Conservation (phyloP, 805 yeast genomes). For the Ogataea philodendri region DNA sequence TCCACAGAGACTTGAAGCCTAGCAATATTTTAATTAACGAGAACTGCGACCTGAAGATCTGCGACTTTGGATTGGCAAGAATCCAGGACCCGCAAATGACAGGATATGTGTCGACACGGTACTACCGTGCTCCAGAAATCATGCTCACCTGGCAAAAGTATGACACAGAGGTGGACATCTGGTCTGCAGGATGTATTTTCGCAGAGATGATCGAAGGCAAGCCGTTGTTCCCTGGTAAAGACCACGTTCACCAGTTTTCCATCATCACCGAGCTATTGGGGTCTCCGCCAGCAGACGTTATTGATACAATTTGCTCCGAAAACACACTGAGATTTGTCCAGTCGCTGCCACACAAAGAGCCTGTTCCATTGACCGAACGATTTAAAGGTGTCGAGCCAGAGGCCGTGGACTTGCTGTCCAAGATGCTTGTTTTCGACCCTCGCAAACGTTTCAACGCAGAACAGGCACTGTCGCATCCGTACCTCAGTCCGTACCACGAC, state of each 20-base stretch:
- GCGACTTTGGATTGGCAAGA: constrained; percentile 96
- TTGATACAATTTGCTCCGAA: constrained; percentile 93
- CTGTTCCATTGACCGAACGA: constrained; percentile 81
- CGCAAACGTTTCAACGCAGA: constrained; percentile 91
- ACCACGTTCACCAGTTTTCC: constrained; percentile 96
- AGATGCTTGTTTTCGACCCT: constrained; percentile 94
- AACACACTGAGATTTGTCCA: constrained; percentile 92
- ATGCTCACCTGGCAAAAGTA: constrained; percentile 99
- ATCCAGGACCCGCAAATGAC: constrained; percentile 99
- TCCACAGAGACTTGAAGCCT: constrained; percentile 92
- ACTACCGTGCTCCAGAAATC: constrained; percentile 96
- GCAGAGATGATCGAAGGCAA: constrained; percentile 98
- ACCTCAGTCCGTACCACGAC: constrained; percentile 93
- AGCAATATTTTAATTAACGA: constrained; percentile 88
- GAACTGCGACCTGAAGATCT: constrained; percentile 89
- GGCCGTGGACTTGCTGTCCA: constrained; percentile 83
- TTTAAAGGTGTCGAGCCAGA: constrained; percentile 78
- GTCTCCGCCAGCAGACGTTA: constrained; percentile 94
- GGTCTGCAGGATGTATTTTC: constrained; percentile 97
- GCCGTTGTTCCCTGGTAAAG: constrained; percentile 96
- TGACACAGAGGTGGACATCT: constrained; percentile 93
- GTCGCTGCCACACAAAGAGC: constrained; percentile 88
- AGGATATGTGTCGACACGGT: constrained; percentile 93
- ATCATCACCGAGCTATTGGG: constrained; percentile 92
- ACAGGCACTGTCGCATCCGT: constrained; percentile 85